phyloP scores from a whole-genome alignment of 139 green algal species.

The Chlamydomonas applanata region DNA sequence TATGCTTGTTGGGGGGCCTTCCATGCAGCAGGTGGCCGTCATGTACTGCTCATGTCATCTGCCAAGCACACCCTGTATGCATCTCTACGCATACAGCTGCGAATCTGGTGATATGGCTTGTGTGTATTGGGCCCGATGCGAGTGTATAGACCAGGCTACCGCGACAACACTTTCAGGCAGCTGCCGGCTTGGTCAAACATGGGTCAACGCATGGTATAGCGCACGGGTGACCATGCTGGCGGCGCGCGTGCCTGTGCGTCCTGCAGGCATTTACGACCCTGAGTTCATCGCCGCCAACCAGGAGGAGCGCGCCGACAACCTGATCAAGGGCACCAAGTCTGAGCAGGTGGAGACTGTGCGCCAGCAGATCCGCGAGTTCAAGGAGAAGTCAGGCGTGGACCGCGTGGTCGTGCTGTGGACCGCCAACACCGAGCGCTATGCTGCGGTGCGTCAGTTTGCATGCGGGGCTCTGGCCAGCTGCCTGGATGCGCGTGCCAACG shows the following conservation, averaged over 20 bases:
- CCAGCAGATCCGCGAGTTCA: constrained; percentile 89
- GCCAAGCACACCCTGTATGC: background rate
- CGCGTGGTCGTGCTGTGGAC: constrained; percentile 97
- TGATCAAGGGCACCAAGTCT: constrained; percentile 88
- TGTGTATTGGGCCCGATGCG: too few species aligned
- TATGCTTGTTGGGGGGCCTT: background rate
- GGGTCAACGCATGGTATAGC: too few species aligned
- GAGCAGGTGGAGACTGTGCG: constrained; percentile 88
- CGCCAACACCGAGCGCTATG: constrained; percentile 99
- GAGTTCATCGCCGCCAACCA: constrained; percentile 98
- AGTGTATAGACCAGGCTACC: too few species aligned
- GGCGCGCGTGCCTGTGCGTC: background rate
- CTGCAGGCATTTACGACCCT: constrained; percentile 91
- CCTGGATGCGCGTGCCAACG: too few species aligned
- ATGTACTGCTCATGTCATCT: background rate
- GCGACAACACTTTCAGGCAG: too few species aligned
- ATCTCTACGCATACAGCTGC: too few species aligned
- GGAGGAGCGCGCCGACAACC: constrained; percentile 87
- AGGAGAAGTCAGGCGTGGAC: constrained; percentile 54
- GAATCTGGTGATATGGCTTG: too few species aligned
- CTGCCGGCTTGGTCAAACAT: too few species aligned
- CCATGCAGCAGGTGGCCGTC: background rate
- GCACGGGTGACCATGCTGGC: too few species aligned
- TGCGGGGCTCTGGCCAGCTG: too few species aligned
- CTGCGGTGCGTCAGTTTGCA: constrained; percentile 66